Evolutionary conservation across 1,139 yeast species (phyloP).

Genomic region (Hyphopichia fennica): DNA sequence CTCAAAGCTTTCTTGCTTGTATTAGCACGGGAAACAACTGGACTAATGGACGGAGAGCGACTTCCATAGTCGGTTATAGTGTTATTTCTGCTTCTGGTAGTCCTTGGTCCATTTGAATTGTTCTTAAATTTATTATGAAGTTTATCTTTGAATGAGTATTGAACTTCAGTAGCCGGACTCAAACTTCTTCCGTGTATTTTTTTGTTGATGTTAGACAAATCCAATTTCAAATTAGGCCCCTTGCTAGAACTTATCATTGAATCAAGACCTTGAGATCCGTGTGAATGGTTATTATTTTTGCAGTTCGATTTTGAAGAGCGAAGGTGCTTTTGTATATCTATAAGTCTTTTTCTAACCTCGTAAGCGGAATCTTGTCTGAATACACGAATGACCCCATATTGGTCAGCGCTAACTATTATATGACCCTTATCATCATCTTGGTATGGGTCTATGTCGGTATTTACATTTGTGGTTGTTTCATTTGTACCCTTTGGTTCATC

Average conservation of each 20-base stretch:
- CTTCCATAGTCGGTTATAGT: not conserved
- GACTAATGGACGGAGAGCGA: constrained; percentile 1
- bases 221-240: constrained; percentile 3
- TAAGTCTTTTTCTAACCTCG: constrained; percentile 25
- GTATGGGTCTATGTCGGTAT: constrained; percentile 11
- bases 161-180: constrained; percentile 10
- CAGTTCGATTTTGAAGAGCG: not conserved
- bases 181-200: constrained; percentile 11
- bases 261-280: not conserved
- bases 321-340: constrained; percentile 6
- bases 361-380: constrained; percentile 78
- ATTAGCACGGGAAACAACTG: constrained; percentile 1
- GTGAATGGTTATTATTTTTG: not conserved
- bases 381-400: constrained; percentile 68
- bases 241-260: not conserved
- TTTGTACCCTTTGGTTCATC: not conserved
- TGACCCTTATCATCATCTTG: constrained; percentile 37
- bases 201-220: constrained; percentile 6
- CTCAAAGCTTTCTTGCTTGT: constrained; percentile 1
- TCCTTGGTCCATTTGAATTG: not conserved
- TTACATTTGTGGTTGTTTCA: not conserved
- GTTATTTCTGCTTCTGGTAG: constrained; percentile 1
- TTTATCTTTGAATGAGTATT: constrained; percentile 7
- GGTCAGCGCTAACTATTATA: constrained; percentile 76
- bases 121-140: constrained; percentile 8